Percentiles rank a stretch among this genome's conserved stretches.
phyloP scores from a whole-genome alignment of 768 basidiomycete genomes.

The Suillus bovinus region DNA sequence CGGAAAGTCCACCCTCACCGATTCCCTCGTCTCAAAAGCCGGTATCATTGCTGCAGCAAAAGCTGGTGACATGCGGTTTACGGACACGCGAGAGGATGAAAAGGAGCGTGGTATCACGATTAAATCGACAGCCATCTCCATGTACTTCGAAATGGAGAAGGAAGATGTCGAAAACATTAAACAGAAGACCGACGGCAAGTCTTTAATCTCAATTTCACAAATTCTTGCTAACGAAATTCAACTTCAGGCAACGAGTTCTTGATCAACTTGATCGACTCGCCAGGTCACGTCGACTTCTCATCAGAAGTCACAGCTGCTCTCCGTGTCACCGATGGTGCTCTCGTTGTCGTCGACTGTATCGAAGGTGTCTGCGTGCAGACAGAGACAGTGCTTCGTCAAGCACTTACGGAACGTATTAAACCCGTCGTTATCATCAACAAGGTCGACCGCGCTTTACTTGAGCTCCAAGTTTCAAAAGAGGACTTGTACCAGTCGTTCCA shows the following conservation, averaged over 20 bases:
- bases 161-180: constrained; percentile 84
- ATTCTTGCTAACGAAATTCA: constrained; percentile 13
- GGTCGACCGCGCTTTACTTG: constrained; percentile 98
- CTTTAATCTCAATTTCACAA: constrained; percentile 11
- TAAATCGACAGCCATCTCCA: constrained; percentile 99
- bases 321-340: constrained; percentile 99
- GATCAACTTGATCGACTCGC: constrained; percentile 99
- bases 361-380: constrained; percentile 99
- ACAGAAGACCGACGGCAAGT: constrained; percentile 90
- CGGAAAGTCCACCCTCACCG: constrained; percentile 99
- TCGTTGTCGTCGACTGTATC: constrained; percentile 99
- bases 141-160: constrained; percentile 97
- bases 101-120: constrained; percentile 99
- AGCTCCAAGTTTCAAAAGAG: constrained; percentile 97
- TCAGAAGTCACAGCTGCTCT: constrained; percentile 99
- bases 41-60: constrained; percentile 96
- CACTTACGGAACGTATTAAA: constrained; percentile 97
- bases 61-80: constrained; percentile 96
- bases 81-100: constrained; percentile 96
- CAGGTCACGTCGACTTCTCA: constrained; percentile 99
- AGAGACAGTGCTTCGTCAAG: constrained; percentile 98
- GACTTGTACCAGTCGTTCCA: constrained; percentile 96
- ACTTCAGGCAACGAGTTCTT: constrained; percentile 86
- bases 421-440: constrained; percentile 99
- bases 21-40: constrained; percentile 98